phyloP scores from a whole-genome alignment of 1,139 yeast genomes.

The Yamadazyma epiphylla region DNA sequence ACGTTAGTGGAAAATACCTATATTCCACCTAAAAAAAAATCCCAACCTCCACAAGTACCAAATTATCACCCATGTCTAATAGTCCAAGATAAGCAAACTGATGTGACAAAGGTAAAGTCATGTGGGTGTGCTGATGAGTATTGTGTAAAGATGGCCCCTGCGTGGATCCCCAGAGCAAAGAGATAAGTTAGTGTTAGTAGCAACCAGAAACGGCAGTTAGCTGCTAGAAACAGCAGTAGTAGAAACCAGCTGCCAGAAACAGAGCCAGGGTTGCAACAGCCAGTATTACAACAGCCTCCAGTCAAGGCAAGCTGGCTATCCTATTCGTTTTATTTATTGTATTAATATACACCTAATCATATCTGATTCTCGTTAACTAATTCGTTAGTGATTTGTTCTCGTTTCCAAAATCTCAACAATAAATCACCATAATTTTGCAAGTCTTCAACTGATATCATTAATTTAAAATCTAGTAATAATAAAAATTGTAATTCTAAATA shows the following conservation, averaged over 20 bases:
- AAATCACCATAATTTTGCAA: conserved; percentile 88
- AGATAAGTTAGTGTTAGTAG: no score
- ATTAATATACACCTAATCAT: no score
- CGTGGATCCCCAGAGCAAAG: conserved; percentile 38
- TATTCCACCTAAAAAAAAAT: conserved; percentile 26
- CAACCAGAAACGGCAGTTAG: no score
- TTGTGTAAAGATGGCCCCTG: conserved; percentile 40
- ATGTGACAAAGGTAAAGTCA: conserved; percentile 31
- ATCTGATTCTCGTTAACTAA: conserved; percentile 20
- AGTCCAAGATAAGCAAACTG: conserved; percentile 43
- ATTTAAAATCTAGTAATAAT: conserved; percentile 75
- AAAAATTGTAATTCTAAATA: conserved; percentile 89
- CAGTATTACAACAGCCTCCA: no score
- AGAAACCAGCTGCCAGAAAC: no score
- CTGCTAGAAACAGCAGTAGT: no score
- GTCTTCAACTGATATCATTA: conserved; percentile 88
- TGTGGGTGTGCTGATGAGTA: conserved; percentile 46
- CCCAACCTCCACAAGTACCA: conserved; percentile 22
- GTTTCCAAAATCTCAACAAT: conserved; percentile 77
- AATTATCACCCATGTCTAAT: conserved; percentile 43
- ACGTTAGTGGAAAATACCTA: conserved; percentile 26
- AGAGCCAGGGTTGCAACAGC: no score
- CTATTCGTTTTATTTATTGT: no score
- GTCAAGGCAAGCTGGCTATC: no score
- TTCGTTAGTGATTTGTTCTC: conserved; percentile 51